Evolutionary conservation across 768 basidiomycete species (phyloP), one percentile per base, ranked within the genome.

Genomic region (Imleria badia): DNA sequence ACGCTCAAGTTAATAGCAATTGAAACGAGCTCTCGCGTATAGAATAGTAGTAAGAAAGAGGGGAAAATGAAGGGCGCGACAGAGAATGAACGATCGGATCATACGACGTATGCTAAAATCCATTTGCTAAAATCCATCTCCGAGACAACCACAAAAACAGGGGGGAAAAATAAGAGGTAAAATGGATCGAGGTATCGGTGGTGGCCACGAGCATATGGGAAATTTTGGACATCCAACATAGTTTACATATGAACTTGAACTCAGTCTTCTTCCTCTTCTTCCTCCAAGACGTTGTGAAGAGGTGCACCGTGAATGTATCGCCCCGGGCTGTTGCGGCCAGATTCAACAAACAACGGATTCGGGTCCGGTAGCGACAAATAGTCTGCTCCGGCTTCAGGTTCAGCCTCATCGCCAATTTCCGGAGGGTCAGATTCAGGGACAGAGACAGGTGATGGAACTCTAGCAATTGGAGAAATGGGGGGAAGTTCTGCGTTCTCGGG

Each of bases 271-370:
- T 91, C 53, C 36, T 55, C 89, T 54, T 88, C 86, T 62, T 91
- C 90, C 67, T 92, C 91, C 45, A 91, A 22, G 39, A 94, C 91
- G 56, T 93, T 93, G 60, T 92, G 89, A 63, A 94, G 76, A 29
- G 91, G 91, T 9, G 89, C 88, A 23, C 91, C 91, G 62, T 94
- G 91, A 14, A 90, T 68, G 65, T 94, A 94, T 40, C 89, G 81
- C 33, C 69, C 81, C 12, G 88, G 88, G 61, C 85, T 88, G 19
- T 71, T 74, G n/a, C 82, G 76, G 5, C 83, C 84, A 9, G 75
- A 69, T 19, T 83, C 82, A n/a, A 75, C 74, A 15, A 75, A 60
- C 11, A 72, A 55, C 8, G 75, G 43, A 2, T 62, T 63, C 6
- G 77, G 45, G 3, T 65, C 65, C 6, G 75, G 75, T 4, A 69